Evolutionary conservation across 2,329 filamentous ascomycete genomes (phyloP).

Genomic region (Trichoderma koningii): DNA sequence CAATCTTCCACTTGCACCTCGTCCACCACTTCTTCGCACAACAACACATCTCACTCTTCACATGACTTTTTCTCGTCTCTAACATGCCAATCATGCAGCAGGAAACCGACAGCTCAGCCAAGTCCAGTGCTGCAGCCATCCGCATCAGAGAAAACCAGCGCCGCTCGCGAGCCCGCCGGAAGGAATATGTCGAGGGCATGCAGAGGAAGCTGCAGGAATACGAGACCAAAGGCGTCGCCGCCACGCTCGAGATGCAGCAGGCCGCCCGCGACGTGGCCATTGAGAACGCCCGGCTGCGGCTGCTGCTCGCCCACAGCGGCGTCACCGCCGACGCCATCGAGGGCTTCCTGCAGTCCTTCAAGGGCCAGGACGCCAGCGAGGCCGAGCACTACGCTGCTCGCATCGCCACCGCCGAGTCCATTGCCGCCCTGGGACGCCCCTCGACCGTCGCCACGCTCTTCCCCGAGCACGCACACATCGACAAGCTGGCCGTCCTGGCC

Average conservation of each 20-base stretch:
- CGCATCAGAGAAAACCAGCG: conserved; percentile 57
- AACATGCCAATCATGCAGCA: conserved; percentile 10
- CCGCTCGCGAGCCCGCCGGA: conserved; percentile 53
- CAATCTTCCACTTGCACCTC: conserved; percentile 1
- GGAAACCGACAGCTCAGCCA: conserved; percentile 28
- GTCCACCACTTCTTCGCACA: not conserved
- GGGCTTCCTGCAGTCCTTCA: conserved; percentile 43
- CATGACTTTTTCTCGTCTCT: not conserved
- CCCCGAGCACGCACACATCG: conserved; percentile 34
- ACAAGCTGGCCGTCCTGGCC: conserved; percentile 45
- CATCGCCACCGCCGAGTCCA: conserved; percentile 20
- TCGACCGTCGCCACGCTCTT: conserved; percentile 25
- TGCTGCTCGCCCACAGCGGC: conserved; percentile 46
- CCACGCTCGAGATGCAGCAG: conserved; percentile 56
- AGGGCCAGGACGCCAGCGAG: conserved; percentile 38
- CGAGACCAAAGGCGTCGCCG: conserved; percentile 51
- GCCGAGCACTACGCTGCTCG: conserved; percentile 26
- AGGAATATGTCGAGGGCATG: conserved; percentile 52
- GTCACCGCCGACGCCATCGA: conserved; percentile 45
- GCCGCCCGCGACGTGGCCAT: conserved; percentile 52
- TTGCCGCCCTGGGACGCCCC: conserved; percentile 8
- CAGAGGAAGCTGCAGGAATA: conserved; percentile 50
- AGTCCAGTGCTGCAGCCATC: conserved; percentile 39
- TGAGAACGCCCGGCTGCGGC: conserved; percentile 51
- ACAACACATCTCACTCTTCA: no score